Conservation (phyloP, 1,284 basidiomycete genomes). For the Cryptococcus maquisensis region DNA sequence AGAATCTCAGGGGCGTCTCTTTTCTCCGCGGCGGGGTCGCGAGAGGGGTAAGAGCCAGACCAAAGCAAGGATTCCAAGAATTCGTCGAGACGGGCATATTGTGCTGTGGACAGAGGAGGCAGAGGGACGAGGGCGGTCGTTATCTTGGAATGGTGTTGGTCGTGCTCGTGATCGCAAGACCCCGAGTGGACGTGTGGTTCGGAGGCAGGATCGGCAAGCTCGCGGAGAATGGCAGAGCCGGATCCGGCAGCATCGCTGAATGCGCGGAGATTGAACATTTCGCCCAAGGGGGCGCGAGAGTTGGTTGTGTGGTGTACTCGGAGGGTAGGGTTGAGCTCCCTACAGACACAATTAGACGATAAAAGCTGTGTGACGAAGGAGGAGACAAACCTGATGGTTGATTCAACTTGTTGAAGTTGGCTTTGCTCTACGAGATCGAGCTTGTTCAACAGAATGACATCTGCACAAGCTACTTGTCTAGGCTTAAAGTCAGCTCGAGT, state of each 20-base stretch:
- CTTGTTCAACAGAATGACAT: slow-evolving; percentile 87
- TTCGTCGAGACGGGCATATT: slow-evolving; percentile 56
- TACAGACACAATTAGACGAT: slow-evolving; percentile 21
- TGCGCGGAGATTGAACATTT: slow-evolving; percentile 73
- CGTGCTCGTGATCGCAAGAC: slow-evolving; percentile 17
- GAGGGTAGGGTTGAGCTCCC: slow-evolving; percentile 70
- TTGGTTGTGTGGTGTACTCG: slow-evolving; percentile 66
- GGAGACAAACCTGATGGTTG: slow-evolving; percentile 51
- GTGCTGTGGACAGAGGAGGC: slow-evolving; percentile 53
- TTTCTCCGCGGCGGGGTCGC: neutral
- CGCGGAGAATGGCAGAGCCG: neutral
- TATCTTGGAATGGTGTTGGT: slow-evolving; percentile 53
- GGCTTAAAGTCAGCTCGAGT: neutral
- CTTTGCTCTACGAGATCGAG: slow-evolving; percentile 61
- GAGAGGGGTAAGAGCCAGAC: slow-evolving; percentile 52
- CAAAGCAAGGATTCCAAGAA: slow-evolving; percentile 77
- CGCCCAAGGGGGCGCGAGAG: slow-evolving; percentile 62
- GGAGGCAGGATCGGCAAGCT: slow-evolving; percentile 5
- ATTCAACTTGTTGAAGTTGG: slow-evolving; percentile 53
- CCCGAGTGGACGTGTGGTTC: slow-evolving; percentile 38
- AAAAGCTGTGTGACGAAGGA: neutral
- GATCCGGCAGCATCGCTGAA: slow-evolving; percentile 52
- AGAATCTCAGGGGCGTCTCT: slow-evolving; percentile 58
- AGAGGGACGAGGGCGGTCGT: slow-evolving; percentile 61
- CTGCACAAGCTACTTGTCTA: slow-evolving; percentile 84